Conservation (phyloP, 306 rosid species). For the Malus domestica region DNA sequence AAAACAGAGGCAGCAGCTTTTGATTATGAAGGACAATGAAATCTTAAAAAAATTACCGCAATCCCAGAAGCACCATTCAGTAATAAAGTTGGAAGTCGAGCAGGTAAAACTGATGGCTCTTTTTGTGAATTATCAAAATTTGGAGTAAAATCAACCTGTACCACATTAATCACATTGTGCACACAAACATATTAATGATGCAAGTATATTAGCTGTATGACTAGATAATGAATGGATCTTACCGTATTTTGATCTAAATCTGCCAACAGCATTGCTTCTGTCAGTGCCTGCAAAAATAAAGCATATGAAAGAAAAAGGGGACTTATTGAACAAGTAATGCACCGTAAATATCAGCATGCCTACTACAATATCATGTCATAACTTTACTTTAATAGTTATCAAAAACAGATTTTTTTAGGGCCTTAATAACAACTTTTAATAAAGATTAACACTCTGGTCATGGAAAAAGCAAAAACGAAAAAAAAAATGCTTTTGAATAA, state of each 20-base stretch:
- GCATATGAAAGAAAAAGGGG: not conserved
- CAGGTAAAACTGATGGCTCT: slow-evolving; percentile 86
- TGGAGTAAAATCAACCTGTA: slow-evolving; percentile 86
- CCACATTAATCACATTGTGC: slow-evolving; percentile 10
- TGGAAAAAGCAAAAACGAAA: not conserved
- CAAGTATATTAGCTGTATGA: slow-evolving; percentile 9
- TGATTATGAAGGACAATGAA: not conserved
- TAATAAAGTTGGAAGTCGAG: slow-evolving; percentile 86
- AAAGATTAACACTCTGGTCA: not conserved
- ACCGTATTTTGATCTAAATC: slow-evolving; percentile 87
- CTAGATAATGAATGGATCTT: slow-evolving; percentile 26
- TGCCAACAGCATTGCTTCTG: slow-evolving; percentile 83
- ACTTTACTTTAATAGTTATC: not conserved
- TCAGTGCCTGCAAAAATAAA: slow-evolving; percentile 58
- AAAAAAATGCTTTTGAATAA: not conserved
- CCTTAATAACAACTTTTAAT: not conserved
- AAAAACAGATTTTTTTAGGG: not conserved
- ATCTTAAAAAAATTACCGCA: slow-evolving; percentile 51
- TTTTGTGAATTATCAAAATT: slow-evolving; percentile 94
- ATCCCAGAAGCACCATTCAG: slow-evolving; percentile 98
- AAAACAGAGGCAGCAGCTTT: not conserved
- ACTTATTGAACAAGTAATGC: not conserved
- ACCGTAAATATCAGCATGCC: not conserved
- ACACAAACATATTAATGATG: not conserved
- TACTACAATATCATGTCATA: not conserved